These are phyloP conservation scores for Zygoascus sp. DNA, from an alignment of 1,139 yeast genomes.

Conservation along the genomic window DNA sequence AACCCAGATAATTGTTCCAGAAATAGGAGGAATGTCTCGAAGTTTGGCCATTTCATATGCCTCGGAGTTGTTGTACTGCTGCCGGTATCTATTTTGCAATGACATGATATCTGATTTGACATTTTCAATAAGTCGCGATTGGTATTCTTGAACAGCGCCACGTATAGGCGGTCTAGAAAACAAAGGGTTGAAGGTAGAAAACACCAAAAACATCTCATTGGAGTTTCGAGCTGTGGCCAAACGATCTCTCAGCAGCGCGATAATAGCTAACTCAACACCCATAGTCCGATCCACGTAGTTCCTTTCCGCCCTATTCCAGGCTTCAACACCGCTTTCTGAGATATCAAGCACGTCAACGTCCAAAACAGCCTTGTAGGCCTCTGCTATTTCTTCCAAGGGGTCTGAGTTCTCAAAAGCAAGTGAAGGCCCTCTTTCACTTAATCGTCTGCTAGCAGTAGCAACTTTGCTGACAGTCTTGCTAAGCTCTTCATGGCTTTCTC, in stretches of 20 bases:
- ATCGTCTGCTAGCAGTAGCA: constrained; percentile 26
- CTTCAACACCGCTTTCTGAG: constrained; percentile 32
- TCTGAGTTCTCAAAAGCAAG: constrained; percentile 23
- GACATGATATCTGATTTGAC: constrained; percentile 45
- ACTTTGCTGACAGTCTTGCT: constrained; percentile 38
- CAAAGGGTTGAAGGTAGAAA: constrained; percentile 46
- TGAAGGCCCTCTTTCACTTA: constrained; percentile 19
- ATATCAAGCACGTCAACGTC: constrained; percentile 40
- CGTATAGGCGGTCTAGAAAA: constrained; percentile 49
- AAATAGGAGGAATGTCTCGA: constrained; percentile 45
- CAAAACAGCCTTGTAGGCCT: constrained; percentile 42
- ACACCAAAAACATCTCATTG: constrained; percentile 48
- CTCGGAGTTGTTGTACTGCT: constrained; percentile 35
- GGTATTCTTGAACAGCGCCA: constrained; percentile 54
- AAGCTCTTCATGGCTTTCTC: constrained; percentile 54
- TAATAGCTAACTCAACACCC: constrained; percentile 45
- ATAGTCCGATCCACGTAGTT: constrained; percentile 42
- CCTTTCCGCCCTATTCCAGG: constrained; percentile 42
- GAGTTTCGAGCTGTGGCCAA: constrained; percentile 41
- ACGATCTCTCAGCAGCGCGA: constrained; percentile 38
- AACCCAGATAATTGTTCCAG: constrained; percentile 49
- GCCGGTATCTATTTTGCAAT: constrained; percentile 41
- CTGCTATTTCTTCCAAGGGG: constrained; percentile 37
- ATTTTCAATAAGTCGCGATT: constrained; percentile 43
- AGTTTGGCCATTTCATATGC: constrained; percentile 36